These are phyloP conservation scores for Penicillium brasilianum DNA, from an alignment of 2,329 filamentous ascomycete species.

Conservation along the genomic window DNA sequence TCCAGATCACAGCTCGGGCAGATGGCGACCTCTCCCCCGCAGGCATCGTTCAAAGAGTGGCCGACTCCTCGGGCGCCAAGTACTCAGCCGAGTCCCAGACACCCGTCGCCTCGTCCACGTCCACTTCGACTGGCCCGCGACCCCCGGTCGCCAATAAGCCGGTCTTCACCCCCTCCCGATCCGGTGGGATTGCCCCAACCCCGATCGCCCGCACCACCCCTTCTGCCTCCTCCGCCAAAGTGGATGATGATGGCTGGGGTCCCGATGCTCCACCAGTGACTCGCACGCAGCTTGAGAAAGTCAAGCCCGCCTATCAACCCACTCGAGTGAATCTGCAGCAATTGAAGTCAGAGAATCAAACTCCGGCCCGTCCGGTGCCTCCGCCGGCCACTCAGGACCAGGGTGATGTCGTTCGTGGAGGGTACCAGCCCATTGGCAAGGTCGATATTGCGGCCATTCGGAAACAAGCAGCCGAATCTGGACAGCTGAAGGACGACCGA, in stretches of 20 bases:
- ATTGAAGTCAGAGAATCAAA: constrained; percentile 71
- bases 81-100: constrained; percentile 75
- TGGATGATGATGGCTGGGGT: constrained; percentile 92
- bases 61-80: constrained; percentile 92
- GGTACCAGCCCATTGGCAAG: constrained; percentile 93
- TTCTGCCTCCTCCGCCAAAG: constrained; percentile 57
- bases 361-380: constrained; percentile 60
- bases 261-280: constrained; percentile 90
- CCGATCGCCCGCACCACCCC: constrained; percentile 60
- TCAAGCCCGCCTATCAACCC: constrained; percentile 88
- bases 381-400: constrained; percentile 53
- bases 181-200: constrained; percentile 65
- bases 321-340: constrained; percentile 94
- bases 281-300: constrained; percentile 86
- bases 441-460: constrained; percentile 95
- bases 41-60: constrained; percentile 87
- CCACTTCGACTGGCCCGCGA: constrained; percentile 58
- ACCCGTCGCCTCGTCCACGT: constrained; percentile 39
- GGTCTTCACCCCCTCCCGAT: constrained; percentile 79
- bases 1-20: constrained; percentile 94
- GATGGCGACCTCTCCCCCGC: constrained; percentile 87
- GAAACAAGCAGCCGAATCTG: constrained; percentile 68
- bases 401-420: constrained; percentile 76
- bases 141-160: constrained; percentile 85
- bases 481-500: constrained; percentile 68